phyloP scores from a whole-genome alignment of 1,139 yeast species.

The Suhomyces bribrorum region DNA sequence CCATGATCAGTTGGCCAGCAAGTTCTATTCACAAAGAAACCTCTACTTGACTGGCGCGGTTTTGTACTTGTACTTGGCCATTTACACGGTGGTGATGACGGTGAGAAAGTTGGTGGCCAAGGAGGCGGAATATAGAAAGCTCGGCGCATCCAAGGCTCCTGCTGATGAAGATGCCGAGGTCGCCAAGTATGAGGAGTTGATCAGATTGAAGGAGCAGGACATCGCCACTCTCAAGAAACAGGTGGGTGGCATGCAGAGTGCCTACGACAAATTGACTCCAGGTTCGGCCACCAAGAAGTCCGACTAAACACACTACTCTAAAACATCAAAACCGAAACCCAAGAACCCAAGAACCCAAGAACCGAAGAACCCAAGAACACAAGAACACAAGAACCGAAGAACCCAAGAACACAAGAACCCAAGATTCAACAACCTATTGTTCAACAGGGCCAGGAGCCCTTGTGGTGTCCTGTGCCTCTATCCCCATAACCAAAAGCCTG shows the following conservation, averaged over 20 bases:
- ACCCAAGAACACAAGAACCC: no score
- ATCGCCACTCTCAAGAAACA: slow-evolving; percentile 54
- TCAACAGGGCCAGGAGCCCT: no score
- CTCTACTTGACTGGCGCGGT: slow-evolving; percentile 72
- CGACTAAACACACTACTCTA: no score
- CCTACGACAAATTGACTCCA: slow-evolving; percentile 48
- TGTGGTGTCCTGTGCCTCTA: no score
- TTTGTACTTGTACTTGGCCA: slow-evolving; percentile 58
- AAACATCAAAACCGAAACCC: no score
- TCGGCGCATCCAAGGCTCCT: slow-evolving; percentile 20
- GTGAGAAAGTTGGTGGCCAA: slow-evolving; percentile 60
- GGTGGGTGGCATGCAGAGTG: slow-evolving; percentile 51
- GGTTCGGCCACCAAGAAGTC: slow-evolving; percentile 8
- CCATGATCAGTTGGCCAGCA: slow-evolving; percentile 49
- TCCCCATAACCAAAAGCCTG: no score
- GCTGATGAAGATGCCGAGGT: slow-evolving; percentile 31
- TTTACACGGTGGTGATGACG: slow-evolving; percentile 57
- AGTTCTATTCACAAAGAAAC: slow-evolving; percentile 71
- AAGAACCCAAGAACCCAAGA: no score
- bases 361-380: no score
- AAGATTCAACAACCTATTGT: no score
- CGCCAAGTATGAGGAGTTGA: slow-evolving; percentile 43
- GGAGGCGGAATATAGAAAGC: slow-evolving; percentile 43
- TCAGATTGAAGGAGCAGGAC: slow-evolving; percentile 48
- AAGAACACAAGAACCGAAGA: no score